Base-by-base conservation (phyloP, 2,329 filamentous ascomycete species). In the Talaromyces marneffei region DNA sequence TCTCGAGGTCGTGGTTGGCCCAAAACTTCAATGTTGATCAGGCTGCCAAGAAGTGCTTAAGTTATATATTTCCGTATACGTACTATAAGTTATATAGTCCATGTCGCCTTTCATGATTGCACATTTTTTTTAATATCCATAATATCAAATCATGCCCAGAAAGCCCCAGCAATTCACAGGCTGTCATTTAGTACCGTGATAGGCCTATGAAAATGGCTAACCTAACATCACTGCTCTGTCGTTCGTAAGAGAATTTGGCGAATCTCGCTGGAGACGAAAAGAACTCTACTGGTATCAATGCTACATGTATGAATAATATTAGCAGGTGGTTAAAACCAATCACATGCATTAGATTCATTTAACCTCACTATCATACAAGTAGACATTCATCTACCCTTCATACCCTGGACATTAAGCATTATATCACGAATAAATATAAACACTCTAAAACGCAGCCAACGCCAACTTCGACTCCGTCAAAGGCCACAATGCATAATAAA, bases 401-500 rank as follows among this genome's bases (percentile, higher is more conserved):
- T 52, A 18, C 33, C 46, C 48, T 29, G 10, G 29, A 8, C n/a
- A 20, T 33, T 9, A 33, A 31, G 10, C 29, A 23, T 23, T 52
- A 52, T 35, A 33, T 52, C 48, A 52, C 48, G 14, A 8, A 52
- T 14, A 14, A 10, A 12, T 33, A 35, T 33, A 50, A 6, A 20
- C 14, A 8, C 6, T 33, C 27, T 52, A 61, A 57, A 78, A 77
- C 0, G 69, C 68, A 23, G 70, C 71, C 63, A 79, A 63, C 3
- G 71, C 75, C 62, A 71, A 64, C 9, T 69, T 63, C 7, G 76
- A 79, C 68, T 87, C 81, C 0, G 92, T 96, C 74, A 94, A 77
- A 1, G 81, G 77, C 80, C 89, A 93, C 54, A 97, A 71, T 56
- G 84, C 80, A 67, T 74, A 81, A 74, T 86, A 91, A 80, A 94